These are phyloP conservation scores for Penicillium expansum DNA, from an alignment of 2,329 filamentous ascomycete genomes.

Conservation along the genomic window DNA sequence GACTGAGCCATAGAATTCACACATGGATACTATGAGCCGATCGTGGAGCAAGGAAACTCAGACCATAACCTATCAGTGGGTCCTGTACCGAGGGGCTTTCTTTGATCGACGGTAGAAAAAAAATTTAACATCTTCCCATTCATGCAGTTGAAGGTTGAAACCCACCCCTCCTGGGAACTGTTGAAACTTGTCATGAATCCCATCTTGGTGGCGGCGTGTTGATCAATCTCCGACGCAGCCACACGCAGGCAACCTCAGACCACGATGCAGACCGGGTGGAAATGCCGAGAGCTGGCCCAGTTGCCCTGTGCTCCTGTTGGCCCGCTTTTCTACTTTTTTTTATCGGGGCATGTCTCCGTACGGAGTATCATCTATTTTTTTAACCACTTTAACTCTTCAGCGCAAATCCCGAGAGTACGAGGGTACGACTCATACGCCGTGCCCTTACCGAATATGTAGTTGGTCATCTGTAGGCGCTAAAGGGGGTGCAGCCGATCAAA, in stretches of 20 bases:
- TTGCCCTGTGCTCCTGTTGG: constrained; percentile 22
- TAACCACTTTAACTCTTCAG: not conserved
- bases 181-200: constrained; percentile 7
- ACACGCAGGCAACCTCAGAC: constrained; percentile 16
- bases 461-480: constrained; percentile 13
- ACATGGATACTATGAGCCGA: constrained; percentile 6
- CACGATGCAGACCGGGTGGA: constrained; percentile 22
- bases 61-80: constrained; percentile 10
- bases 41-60: constrained; percentile 14
- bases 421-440: not conserved
- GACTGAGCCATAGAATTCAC: not conserved
- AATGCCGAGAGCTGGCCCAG: constrained; percentile 20
- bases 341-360: not conserved
- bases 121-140: constrained; percentile 7
- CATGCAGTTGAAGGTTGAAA: constrained; percentile 9
- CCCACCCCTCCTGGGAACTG: not conserved
- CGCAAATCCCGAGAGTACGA: not conserved
- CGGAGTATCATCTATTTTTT: not conserved
- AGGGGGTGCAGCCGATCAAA: constrained; percentile 12
- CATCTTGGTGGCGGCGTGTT: constrained; percentile 9
- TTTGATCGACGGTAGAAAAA: constrained; percentile 12
- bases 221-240: constrained; percentile 19
- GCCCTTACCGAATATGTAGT: constrained; percentile 6
- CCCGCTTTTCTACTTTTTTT: constrained; percentile 17
- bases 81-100: constrained; percentile 12